Percentiles rank a stretch among this genome's conserved stretches.
phyloP scores from a whole-genome alignment of 1,284 basidiomycete genomes.

The Trichosporon asahii region DNA sequence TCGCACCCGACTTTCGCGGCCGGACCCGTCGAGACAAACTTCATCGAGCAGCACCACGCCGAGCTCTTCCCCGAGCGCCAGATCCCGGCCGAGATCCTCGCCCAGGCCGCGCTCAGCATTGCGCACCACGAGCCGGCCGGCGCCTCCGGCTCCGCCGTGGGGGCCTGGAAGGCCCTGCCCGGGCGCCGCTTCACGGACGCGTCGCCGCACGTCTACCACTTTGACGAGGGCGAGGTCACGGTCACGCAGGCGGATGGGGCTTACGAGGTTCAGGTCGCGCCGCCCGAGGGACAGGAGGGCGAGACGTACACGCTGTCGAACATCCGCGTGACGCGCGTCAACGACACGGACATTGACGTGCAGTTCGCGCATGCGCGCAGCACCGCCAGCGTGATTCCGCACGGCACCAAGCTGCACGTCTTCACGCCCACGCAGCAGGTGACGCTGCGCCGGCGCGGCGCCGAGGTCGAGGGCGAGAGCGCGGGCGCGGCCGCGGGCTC shows the following conservation, averaged over 20 bases:
- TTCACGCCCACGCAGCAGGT: constrained; percentile 37
- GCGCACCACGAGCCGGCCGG: constrained; percentile 65
- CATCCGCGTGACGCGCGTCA: constrained; percentile 18
- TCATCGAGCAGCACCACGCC: constrained; percentile 68
- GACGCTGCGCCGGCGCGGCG: constrained; percentile 25
- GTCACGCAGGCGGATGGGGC: constrained; percentile 23
- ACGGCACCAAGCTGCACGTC: constrained; percentile 42
- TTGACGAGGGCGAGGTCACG: constrained; percentile 34
- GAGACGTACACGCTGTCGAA: constrained; percentile 15
- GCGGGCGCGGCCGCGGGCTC: constrained; percentile 16
- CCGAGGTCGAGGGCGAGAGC: constrained; percentile 26
- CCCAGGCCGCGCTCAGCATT: constrained; percentile 73
- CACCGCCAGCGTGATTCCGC: constrained; percentile 36
- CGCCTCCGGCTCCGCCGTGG: constrained; percentile 22
- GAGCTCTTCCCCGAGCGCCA: constrained; percentile 67
- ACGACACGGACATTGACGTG: constrained; percentile 34
- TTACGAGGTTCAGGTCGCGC: constrained; percentile 26
- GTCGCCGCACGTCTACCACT: constrained; percentile 25
- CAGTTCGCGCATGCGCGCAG: constrained; percentile 26
- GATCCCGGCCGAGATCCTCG: constrained; percentile 63
- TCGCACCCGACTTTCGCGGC: constrained; percentile 71
- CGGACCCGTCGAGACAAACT: constrained; percentile 88
- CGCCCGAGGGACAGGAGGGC: constrained; percentile 14
- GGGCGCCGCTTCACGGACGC: constrained; percentile 67
- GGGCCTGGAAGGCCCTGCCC: constrained; percentile 62